Conservation (phyloP, 2,329 filamentous ascomycete genomes). For the Botrytis galanthina region DNA sequence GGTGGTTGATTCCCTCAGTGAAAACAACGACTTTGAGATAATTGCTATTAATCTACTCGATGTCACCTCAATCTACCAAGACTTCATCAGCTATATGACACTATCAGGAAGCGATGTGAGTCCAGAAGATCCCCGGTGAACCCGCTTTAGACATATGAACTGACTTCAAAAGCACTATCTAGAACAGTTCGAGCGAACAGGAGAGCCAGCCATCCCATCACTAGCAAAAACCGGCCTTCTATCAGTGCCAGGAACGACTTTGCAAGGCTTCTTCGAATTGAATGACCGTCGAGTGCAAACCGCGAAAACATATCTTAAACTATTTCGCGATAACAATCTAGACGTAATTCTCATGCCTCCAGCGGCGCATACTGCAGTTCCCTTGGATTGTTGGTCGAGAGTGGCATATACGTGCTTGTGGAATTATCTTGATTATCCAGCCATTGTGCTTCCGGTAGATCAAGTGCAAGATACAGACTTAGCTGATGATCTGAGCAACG, state of each 20-base stretch:
- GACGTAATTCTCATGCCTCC: conserved; percentile 54
- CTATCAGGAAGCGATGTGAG: conserved; percentile 28
- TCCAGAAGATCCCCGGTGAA: conserved; percentile 24
- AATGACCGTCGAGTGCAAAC: conserved; percentile 33
- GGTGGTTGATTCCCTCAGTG: background rate
- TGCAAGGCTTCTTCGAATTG: conserved; percentile 33
- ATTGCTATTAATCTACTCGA: background rate
- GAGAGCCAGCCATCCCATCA: conserved; percentile 36
- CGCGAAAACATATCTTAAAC: conserved; percentile 26
- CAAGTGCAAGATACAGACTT: conserved; percentile 32
- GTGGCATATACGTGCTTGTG: conserved; percentile 51
- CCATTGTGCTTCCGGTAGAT: conserved; percentile 23
- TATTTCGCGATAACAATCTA: conserved; percentile 34
- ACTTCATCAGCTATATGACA: conserved; percentile 38
- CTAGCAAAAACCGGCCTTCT: conserved; percentile 42
- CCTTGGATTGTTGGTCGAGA: conserved; percentile 35
- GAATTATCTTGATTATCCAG: conserved; percentile 44
- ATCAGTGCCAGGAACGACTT: conserved; percentile 25
- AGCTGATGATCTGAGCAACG: conserved; percentile 33
- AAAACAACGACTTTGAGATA: background rate
- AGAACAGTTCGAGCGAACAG: conserved; percentile 5
- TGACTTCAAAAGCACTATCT: background rate
- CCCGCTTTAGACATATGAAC: background rate
- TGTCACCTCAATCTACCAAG: conserved; percentile 50
- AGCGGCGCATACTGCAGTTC: conserved; percentile 51